Evolutionary conservation across 208 protist species (phyloP), one percentile per base, ranked within the genome.

Genomic region (Leishmania major): DNA sequence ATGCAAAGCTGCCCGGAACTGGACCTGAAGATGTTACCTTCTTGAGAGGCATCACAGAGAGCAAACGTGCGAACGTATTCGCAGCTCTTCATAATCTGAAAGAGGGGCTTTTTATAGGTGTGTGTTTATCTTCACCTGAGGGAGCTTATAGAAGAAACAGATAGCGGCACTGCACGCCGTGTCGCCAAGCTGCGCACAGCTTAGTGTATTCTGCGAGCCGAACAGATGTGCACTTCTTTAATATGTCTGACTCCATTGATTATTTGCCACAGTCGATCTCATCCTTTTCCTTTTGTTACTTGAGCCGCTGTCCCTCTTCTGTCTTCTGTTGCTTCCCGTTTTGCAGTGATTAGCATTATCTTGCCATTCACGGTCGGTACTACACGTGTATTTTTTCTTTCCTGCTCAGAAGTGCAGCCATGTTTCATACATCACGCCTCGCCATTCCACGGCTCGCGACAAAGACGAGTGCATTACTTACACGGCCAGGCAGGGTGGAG

Each of bases 391-490:
- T 19, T 53, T 37, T 49, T 76, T 77, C 37, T 57, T 72, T 51
- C 72, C 45, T 17, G 45, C 2, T 40, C 43, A 57, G 22, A 62
- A 19, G 59, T 77, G 15, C n/a, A 84, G 76, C 28, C 40, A 79
- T 79, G 76, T 71, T 79, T 79, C 60, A 64, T 8, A 73, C 62
- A 0, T 47, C 49, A 37, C 43, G 40, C 45, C 76, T 69, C 6
- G 76, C 76, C 6, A 43, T 64, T 4, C 76, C 76, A 51, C 76
- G 76, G n/a, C 10, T 79, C 8, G 64, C 64, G 7, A 79, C 76
- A 22, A 79, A 79, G 62, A 73, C 76, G 60, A 59, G 76, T 40
- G 60, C 76, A 15, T n/a, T 79, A 51, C 64, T 79, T 28, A 55
- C 62, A 47, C 60, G 64, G 37, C 5, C 15, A 49, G 64, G 47